Base-by-base conservation (phyloP, 2,329 filamentous ascomycete genomes). In the Colletotrichum gloeosporioides region DNA sequence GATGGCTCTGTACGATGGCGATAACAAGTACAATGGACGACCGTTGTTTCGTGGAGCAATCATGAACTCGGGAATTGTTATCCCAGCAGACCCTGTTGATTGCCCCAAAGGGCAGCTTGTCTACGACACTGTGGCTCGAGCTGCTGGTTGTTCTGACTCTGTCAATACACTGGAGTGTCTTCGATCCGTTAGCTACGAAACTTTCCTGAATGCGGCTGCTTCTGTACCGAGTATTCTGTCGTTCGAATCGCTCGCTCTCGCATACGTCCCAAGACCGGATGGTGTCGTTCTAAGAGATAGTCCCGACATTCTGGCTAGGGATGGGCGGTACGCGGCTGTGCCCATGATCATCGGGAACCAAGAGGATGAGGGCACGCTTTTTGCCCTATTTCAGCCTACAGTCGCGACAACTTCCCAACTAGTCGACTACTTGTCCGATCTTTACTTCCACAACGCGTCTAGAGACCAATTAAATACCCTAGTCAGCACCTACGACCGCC, bases 331-430 rank as follows among this genome's bases (percentile, higher is more conserved):
- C 75, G 82, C 88, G 25, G 84, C 86, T 2, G 88, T 90, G 3
- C 88, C 88, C 44, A 86, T 88, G 85, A 89, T 90, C 78, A 89
- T 94, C 53, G 94, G 95, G 57, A 90, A 95, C 81, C 93, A 95
- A 83, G 94, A 96, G 86, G 95, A 96, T 81, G 94, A 96, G 83
- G 94, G 94, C 22, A 95, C 94, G 0, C 83, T 96, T 3, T 95
- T 96, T 81, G 88, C 92, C 7, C 87, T 96, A 39, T 93, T 93
- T 82, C 93, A 95, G 78, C 81, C 84, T 36, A 95, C 96, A 82
- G 85, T 96, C 67, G 94, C 91, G 12, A 93, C 89, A 2, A 91
- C 88, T 0, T 84, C 85, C 2, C 84, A 91, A 8, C 79, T 96
- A 0, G 88, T 92, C 39, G 85, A 89, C 22, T 96, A 96, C 80